A percentile compares a stretch with the other conserved stretches of the same genome.
These are phyloP conservation scores for Aureobasidium sp. DNA, from an alignment of 2,329 filamentous ascomycete genomes.

Conservation along the genomic window DNA sequence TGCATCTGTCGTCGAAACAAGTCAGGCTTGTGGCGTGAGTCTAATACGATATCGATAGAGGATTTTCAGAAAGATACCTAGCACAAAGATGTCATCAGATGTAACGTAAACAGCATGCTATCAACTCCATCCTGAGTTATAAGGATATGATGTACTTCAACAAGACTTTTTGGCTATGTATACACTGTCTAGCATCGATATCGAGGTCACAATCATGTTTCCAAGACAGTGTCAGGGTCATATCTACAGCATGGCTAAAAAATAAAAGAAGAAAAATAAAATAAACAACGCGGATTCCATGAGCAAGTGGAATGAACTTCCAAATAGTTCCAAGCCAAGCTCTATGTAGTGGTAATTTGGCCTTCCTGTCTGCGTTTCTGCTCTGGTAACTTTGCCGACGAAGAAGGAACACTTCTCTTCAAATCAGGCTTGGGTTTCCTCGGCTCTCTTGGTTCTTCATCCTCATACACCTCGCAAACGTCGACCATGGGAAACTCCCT, in stretches of 20 bases:
- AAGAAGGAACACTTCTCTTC: slow-evolving; percentile 1
- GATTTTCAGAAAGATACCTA: no score
- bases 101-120: no score
- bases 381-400: background rate
- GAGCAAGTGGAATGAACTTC: no score
- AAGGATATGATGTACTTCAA: no score
- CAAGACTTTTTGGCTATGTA: no score
- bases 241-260: background rate
- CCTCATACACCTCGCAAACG: slow-evolving; percentile 31
- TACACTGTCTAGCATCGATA: no score
- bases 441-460: slow-evolving; percentile 20
- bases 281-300: background rate
- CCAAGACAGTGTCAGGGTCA: background rate
- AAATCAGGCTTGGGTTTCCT: background rate
- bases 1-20: no score
- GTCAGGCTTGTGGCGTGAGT: no score
- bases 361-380: background rate
- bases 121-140: no score
- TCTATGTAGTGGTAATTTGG: background rate
- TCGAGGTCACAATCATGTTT: background rate
- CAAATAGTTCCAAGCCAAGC: background rate
- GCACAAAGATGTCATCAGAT: no score
- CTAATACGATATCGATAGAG: no score
- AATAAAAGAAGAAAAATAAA: background rate
- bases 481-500: slow-evolving; percentile 24